Evolutionary conservation across 2,329 filamentous ascomycete species (phyloP).

Genomic region (Bipolaris bicolor): DNA sequence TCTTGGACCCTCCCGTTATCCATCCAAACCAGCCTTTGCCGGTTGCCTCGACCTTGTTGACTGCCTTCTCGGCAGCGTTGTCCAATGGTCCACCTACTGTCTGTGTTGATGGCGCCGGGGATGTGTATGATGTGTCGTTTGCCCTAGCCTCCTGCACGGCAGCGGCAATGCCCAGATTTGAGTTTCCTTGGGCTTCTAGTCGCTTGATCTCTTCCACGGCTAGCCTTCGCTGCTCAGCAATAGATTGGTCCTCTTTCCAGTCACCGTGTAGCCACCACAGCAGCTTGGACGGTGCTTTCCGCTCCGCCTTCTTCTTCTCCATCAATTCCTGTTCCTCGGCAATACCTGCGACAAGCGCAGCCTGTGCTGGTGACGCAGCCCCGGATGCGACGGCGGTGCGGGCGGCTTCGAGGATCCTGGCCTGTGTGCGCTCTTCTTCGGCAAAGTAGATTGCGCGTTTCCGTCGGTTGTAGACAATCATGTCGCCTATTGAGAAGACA

Average conservation of each 20-base stretch:
- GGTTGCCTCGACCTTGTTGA: constrained; percentile 43
- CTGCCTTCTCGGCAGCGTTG: constrained; percentile 52
- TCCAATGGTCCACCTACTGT: constrained; percentile 55
- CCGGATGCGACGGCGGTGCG: constrained; percentile 52
- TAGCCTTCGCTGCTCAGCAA: constrained; percentile 43
- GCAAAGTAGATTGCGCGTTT: constrained; percentile 67
- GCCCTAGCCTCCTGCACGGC: constrained; percentile 44
- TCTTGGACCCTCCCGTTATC: constrained; percentile 49
- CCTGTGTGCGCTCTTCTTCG: constrained; percentile 56
- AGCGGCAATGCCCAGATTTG: constrained; percentile 34
- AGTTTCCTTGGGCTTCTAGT: constrained; percentile 31
- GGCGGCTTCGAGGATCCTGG: constrained; percentile 53
- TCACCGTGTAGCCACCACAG: constrained; percentile 47
- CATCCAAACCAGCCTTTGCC: constrained; percentile 56
- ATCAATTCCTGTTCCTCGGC: constrained; percentile 65
- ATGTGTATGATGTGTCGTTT: constrained; percentile 22
- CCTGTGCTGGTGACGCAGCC: constrained; percentile 57
- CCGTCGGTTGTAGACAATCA: constrained; percentile 70
- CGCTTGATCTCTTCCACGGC: constrained; percentile 41
- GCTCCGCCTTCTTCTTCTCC: constrained; percentile 43
- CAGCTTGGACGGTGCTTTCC: constrained; percentile 38
- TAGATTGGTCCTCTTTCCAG: constrained; percentile 47
- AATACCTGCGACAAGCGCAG: constrained; percentile 62
- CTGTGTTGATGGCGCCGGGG: constrained; percentile 32
- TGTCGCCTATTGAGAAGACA: constrained; percentile 68